Percentiles rank a stretch among this genome's conserved stretches.
Evolutionary conservation across 192 early-diverging fungal genomes (phyloP).

Genomic region (Backusella circina): DNA sequence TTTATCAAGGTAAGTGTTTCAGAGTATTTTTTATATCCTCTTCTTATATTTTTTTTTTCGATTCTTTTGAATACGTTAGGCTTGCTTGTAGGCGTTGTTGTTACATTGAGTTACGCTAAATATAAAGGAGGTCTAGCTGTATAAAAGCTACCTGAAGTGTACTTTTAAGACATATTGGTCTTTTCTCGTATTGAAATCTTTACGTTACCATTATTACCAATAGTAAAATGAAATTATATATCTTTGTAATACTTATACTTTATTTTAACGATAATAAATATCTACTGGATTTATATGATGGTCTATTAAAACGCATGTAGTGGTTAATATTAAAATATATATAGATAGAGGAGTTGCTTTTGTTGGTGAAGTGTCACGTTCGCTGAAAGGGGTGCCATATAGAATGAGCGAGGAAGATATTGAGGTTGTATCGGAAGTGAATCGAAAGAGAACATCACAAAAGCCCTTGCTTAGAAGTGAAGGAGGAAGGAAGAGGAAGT

Average conservation of each 20-base stretch:
- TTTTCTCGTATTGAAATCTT: neutral
- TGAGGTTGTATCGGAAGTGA: no score
- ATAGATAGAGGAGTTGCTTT: no score
- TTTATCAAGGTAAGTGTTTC: conserved; percentile 19
- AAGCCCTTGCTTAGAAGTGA: no score
- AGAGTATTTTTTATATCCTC: neutral
- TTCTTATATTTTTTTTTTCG: neutral
- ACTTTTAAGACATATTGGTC: neutral
- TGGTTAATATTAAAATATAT: no score
- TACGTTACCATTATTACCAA: neutral
- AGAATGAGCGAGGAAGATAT: no score
- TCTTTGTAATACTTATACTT: neutral
- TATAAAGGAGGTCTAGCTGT: conserved; percentile 17
- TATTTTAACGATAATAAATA: neutral
- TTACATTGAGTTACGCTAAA: conserved; percentile 21
- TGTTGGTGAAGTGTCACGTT: no score
- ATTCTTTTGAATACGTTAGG: neutral
- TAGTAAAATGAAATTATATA: neutral
- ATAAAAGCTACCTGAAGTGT: neutral
- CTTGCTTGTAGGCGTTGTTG: conserved; percentile 17
- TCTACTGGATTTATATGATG: neutral
- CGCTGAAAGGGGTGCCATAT: no score
- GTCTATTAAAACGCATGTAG: no score
- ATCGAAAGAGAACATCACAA: no score
- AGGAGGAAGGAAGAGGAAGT: no score